A percentile compares a stretch with the other conserved stretches of the same genome.
Evolutionary conservation across 192 early-diverging fungal species (phyloP).

Genomic region (Paraglomus occultum): DNA sequence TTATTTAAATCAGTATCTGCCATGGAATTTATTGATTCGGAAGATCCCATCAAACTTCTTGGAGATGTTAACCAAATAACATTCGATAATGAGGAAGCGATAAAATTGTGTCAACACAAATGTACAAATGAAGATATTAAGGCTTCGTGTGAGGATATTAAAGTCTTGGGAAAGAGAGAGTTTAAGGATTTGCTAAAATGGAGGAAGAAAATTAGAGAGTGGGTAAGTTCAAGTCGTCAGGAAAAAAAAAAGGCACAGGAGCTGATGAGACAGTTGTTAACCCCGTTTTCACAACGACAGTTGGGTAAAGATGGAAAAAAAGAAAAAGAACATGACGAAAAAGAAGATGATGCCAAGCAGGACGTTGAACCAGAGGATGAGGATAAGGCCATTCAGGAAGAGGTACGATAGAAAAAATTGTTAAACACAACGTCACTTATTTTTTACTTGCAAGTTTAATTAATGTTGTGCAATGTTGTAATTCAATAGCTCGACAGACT

Average conservation of each 20-base stretch:
- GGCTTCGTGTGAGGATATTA: slow-evolving; percentile 80
- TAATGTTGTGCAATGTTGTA: background rate
- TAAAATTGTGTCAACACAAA: slow-evolving; percentile 50
- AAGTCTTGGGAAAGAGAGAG: slow-evolving; percentile 90
- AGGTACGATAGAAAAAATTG: slow-evolving; percentile 4
- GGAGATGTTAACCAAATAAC: slow-evolving; percentile 71
- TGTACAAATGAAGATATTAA: slow-evolving; percentile 82
- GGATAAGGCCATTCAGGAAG: slow-evolving; percentile 55
- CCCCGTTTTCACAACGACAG: too few species aligned
- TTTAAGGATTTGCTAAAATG: slow-evolving; percentile 90
- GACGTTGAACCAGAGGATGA: slow-evolving; percentile 54
- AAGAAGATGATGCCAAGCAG: background rate
- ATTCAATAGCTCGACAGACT: slow-evolving; percentile 35
- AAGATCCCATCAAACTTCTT: slow-evolving; percentile 79
- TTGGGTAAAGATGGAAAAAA: background rate
- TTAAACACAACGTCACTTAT: background rate
- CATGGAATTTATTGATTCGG: slow-evolving; percentile 75
- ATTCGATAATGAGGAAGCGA: slow-evolving; percentile 72
- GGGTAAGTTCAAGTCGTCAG: slow-evolving; percentile 38
- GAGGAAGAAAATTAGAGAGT: slow-evolving; percentile 72
- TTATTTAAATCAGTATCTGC: slow-evolving; percentile 72
- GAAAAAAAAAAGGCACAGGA: too few species aligned
- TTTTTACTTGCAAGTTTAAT: background rate
- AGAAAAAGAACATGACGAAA: background rate
- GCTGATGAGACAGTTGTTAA: too few species aligned